phyloP scores from a whole-genome alignment of 345 rosid genomes.

The Triadica sebifera region DNA sequence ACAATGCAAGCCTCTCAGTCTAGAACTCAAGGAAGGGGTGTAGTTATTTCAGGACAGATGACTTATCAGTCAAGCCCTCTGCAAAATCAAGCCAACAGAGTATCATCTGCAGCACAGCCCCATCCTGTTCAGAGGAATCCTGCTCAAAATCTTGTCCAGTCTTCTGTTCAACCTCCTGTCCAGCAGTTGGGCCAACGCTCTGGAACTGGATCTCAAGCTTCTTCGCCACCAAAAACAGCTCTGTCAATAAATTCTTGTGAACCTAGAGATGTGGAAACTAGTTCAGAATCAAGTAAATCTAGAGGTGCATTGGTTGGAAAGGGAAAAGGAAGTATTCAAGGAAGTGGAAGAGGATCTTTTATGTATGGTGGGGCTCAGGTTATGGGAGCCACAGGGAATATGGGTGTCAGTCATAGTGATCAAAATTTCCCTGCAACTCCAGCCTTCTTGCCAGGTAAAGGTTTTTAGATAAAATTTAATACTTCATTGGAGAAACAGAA shows the following conservation, averaged over 20 bases:
- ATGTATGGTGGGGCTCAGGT: slow-evolving; percentile 66
- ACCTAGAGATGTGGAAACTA: slow-evolving; percentile 52
- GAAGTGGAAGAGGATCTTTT: slow-evolving; percentile 66
- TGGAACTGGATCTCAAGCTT: slow-evolving; percentile 55
- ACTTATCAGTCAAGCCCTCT: slow-evolving; percentile 43
- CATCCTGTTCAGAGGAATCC: slow-evolving; percentile 41
- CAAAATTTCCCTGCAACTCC: slow-evolving; percentile 57
- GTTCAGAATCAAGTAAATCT: slow-evolving; percentile 55
- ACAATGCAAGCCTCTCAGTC: slow-evolving; percentile 45
- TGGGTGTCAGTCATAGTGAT: slow-evolving; percentile 66
- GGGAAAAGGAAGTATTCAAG: slow-evolving; percentile 64
- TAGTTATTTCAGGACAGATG: slow-evolving; percentile 45
- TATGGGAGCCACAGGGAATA: slow-evolving; percentile 60
- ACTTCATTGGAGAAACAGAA: background rate
- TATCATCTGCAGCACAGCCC: slow-evolving; percentile 40
- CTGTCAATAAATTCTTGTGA: slow-evolving; percentile 44
- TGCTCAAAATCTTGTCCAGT: slow-evolving; percentile 41
- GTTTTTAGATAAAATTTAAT: slow-evolving; percentile 6
- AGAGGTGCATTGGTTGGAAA: slow-evolving; percentile 56
- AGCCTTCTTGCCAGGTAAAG: slow-evolving; percentile 74
- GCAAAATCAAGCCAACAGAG: slow-evolving; percentile 48
- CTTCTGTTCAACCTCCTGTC: slow-evolving; percentile 46
- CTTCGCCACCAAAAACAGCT: slow-evolving; percentile 61
- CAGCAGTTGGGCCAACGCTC: slow-evolving; percentile 51
- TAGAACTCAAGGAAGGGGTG: slow-evolving; percentile 57